Conservation (phyloP, 2,329 filamentous ascomycete species). For the Coniochaeta ligniaria region DNA sequence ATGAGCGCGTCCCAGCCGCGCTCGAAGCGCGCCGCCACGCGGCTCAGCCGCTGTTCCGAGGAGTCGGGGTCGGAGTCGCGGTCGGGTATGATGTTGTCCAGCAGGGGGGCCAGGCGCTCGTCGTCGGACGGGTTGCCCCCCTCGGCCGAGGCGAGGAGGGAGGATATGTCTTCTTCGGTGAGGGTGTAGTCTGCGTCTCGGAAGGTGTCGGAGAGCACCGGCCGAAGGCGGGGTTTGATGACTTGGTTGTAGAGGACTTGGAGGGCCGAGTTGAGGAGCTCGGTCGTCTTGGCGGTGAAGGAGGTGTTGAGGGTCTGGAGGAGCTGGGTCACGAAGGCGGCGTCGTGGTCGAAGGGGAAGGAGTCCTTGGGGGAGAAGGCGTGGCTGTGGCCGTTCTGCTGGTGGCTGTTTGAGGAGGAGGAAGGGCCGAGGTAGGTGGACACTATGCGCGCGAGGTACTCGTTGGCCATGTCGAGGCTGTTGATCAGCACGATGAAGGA, state of each 20-base stretch:
- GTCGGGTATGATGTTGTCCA: neutral
- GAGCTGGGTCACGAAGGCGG: conserved; percentile 58
- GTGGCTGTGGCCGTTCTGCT: conserved; percentile 19
- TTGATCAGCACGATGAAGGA: conserved; percentile 91
- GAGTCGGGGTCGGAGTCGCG: conserved; percentile 8
- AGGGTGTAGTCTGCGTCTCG: conserved; percentile 83
- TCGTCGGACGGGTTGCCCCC: conserved; percentile 17
- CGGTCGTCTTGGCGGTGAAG: conserved; percentile 71
- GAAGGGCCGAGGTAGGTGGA: conserved; percentile 49
- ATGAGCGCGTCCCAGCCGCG: conserved; percentile 81
- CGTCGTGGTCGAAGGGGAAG: conserved; percentile 78
- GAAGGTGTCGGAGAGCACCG: conserved; percentile 82
- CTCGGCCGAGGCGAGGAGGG: conserved; percentile 40
- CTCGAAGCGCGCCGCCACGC: conserved; percentile 74
- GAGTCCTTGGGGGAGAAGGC: conserved; percentile 38
- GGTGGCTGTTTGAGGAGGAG: conserved; percentile 17
- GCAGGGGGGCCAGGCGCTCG: neutral
- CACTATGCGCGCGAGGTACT: conserved; percentile 86
- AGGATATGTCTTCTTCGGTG: conserved; percentile 52
- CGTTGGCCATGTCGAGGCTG: conserved; percentile 85
- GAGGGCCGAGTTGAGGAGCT: conserved; percentile 78
- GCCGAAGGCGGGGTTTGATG: conserved; percentile 75
- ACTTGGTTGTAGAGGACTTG: conserved; percentile 83
- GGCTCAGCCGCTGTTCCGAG: conserved; percentile 39
- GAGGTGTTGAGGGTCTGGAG: conserved; percentile 62